Evolutionary conservation across 306 rosid genomes (phyloP).

Genomic region (Quercus agrifolia): DNA sequence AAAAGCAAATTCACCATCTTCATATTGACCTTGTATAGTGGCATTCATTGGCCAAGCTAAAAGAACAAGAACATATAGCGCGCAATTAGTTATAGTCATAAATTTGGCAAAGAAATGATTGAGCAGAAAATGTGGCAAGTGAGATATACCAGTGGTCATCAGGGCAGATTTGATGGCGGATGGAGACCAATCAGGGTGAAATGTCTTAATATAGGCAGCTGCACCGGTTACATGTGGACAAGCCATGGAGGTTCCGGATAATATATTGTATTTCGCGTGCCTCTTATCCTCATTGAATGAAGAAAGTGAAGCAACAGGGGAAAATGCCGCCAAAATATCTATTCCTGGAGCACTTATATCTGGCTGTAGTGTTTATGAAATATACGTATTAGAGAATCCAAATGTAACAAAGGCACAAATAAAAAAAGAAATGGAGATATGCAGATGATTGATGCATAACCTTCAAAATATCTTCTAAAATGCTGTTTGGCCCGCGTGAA

Average conservation of each 20-base stretch:
- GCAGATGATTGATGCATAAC: no score
- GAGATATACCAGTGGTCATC: slow-evolving; percentile 14
- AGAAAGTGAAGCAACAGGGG: slow-evolving; percentile 7
- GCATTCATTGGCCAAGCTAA: slow-evolving; percentile 21
- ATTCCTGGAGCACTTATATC: slow-evolving; percentile 34
- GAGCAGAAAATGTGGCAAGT: background rate
- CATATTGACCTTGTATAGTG: background rate
- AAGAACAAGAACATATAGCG: background rate
- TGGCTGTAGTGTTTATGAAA: background rate
- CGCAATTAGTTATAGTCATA: background rate
- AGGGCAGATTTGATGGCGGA: slow-evolving; percentile 26
- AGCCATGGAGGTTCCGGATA: slow-evolving; percentile 38
- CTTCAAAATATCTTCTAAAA: slow-evolving; percentile 21
- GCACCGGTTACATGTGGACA: slow-evolving; percentile 30
- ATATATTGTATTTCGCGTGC: background rate
- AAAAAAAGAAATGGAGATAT: no score
- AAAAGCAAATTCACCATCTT: slow-evolving; percentile 18
- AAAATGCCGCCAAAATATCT: slow-evolving; percentile 29
- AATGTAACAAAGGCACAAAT: no score
- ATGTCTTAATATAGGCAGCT: slow-evolving; percentile 24
- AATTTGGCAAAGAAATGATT: background rate
- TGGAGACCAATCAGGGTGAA: slow-evolving; percentile 22
- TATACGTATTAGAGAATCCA: background rate
- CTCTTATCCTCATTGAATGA: background rate
- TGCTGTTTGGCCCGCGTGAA: slow-evolving; percentile 28